Evolutionary conservation across 495 filamentous ascomycete species (phyloP).

Genomic region (Aspergillus egyptiacus): DNA sequence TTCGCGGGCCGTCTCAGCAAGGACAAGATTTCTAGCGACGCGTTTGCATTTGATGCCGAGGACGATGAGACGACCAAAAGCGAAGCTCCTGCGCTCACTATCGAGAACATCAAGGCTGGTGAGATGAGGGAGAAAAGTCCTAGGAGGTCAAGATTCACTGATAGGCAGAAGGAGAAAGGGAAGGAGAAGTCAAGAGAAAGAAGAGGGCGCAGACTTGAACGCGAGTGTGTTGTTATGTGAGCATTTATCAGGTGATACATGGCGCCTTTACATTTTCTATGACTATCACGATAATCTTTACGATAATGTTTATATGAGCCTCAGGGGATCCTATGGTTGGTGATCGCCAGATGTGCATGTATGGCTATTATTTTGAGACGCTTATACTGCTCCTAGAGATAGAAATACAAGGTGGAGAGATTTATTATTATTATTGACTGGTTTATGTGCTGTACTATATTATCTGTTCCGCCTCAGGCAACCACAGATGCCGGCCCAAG

Average conservation of each 20-base stretch:
- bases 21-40: slow-evolving; percentile 35
- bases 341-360: neutral
- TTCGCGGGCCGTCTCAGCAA: slow-evolving; percentile 50
- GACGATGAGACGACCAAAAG: slow-evolving; percentile 31
- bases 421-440: too few relatives aligned
- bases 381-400: too few relatives aligned
- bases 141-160: slow-evolving; percentile 25
- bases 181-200: slow-evolving; percentile 44
- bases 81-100: slow-evolving; percentile 19
- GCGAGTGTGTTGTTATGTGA: slow-evolving; percentile 55
- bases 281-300: neutral
- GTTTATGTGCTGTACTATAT: too few relatives aligned
- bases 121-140: slow-evolving; percentile 31
- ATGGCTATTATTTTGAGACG: too few relatives aligned
- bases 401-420: too few relatives aligned
- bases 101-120: slow-evolving; percentile 19
- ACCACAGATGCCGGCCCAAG: neutral
- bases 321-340: neutral
- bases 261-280: neutral
- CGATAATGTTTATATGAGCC: neutral
- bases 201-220: slow-evolving; percentile 50
- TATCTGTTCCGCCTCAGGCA: slow-evolving; percentile 2
- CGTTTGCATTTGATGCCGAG: slow-evolving; percentile 25
- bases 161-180: slow-evolving; percentile 23
- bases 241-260: neutral